Evolutionary conservation across 768 basidiomycete species (phyloP), one percentile per base, ranked within the genome.

Genomic region (Boletus eberwhitei): DNA sequence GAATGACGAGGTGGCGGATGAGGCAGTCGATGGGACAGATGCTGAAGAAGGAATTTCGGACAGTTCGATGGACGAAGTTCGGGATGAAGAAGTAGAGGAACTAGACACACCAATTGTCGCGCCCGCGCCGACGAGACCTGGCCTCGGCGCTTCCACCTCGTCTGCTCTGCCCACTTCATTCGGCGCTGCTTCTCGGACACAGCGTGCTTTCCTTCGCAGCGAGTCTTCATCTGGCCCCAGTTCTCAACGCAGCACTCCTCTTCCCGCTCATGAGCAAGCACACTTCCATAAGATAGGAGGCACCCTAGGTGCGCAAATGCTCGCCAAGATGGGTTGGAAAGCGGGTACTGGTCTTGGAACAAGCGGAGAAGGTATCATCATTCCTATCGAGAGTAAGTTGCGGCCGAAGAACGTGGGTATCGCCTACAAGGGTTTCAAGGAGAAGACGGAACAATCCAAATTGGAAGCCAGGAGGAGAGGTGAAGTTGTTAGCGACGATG

Each of bases 311-410:
- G 90, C 95, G 19, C 86, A 87, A 53, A 84, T 98, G 83, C 82
- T 99, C 22, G 82, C 83, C 31, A 98, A 95, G 75, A 94, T 95
- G 88, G 97, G 97, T 8, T 99, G 97, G 96, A 77, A 86, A 65
- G 75, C 86, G 0, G 96, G 87, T 4, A 78, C 78, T 4, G 93
- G 94, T 60, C 78, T 96, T 9, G 93, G 93, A 57, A 70, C 79
- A 2, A 72, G 74, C 2, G 87, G 87, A 1, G 84, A 87, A 60
- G 93, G 93, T 62, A 95, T 95, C 47, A 83, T 92, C n/a, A 84
- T 85, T 5, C 93, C 93, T 0, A 78, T 97, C 14, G 92, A 95
- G 68, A 84, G 81, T 64, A 94, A 92, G 67, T 61, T 93, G 50
- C 83, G 93, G 6, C 90, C 89, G 8, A 87, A 87, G 72, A 86